Evolutionary conservation across 768 basidiomycete species (phyloP).

Genomic region (Mycena venus): DNA sequence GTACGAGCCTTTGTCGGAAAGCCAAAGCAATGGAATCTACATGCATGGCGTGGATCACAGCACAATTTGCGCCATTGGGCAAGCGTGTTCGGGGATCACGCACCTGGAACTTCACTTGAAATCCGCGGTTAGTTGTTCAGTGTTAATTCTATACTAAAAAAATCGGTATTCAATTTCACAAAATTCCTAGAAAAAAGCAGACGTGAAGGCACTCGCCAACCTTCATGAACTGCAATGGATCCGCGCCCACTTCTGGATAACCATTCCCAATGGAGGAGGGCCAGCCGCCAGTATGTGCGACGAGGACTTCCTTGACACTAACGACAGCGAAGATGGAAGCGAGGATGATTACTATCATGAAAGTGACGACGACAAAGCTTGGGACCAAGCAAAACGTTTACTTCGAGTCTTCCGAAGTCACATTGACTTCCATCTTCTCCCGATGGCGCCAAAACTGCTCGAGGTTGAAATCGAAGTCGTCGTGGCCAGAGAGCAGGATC

Average conservation of each 20-base stretch:
- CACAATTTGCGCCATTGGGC: slow-evolving; percentile 11
- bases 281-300: slow-evolving; percentile 3
- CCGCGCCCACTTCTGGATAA: slow-evolving; percentile 13
- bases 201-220: slow-evolving; percentile 13
- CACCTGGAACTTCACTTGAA: slow-evolving; percentile 20
- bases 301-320: slow-evolving; percentile 10
- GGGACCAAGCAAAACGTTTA: slow-evolving; percentile 2
- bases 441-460: slow-evolving; percentile 10
- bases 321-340: slow-evolving; percentile 8
- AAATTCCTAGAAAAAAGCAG: slow-evolving; percentile 11
- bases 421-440: slow-evolving; percentile 12
- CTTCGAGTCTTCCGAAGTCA: slow-evolving; percentile 16
- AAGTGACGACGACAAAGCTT: slow-evolving; percentile 4
- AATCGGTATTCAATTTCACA: slow-evolving; percentile 10
- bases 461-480: slow-evolving; percentile 11
- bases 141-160: neutral
- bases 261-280: slow-evolving; percentile 2
- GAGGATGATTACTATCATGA: slow-evolving; percentile 13
- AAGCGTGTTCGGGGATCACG: slow-evolving; percentile 11
- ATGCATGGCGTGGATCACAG: slow-evolving; percentile 10
- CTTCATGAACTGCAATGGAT: slow-evolving; percentile 10
- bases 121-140: slow-evolving; percentile 10
- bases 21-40: neutral
- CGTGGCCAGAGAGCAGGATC: slow-evolving; percentile 16
- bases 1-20: neutral